phyloP scores from a whole-genome alignment of 1,284 basidiomycete genomes.

The Cerioporus squamosus region DNA sequence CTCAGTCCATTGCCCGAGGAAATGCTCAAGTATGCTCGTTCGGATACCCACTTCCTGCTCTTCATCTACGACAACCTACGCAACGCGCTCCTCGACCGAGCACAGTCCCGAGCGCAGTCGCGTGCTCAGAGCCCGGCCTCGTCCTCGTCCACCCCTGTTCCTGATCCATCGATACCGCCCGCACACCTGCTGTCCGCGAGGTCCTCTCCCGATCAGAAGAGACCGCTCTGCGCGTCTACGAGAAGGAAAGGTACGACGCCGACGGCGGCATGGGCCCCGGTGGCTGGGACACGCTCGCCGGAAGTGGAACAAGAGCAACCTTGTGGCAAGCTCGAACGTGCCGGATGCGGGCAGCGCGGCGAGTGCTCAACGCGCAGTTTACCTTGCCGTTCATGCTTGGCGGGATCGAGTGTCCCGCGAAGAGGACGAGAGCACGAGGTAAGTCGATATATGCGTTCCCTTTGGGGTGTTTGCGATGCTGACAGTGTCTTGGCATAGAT shows the following conservation, averaged over 20 bases:
- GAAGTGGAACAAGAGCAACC: slow-evolving; percentile 74
- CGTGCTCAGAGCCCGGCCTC: slow-evolving; percentile 35
- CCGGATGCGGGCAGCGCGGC: slow-evolving; percentile 16
- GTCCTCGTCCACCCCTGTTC: slow-evolving; percentile 32
- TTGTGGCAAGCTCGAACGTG: slow-evolving; percentile 40
- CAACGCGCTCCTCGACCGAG: slow-evolving; percentile 78
- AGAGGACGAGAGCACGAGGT: slow-evolving; percentile 89
- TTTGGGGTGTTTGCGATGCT: not conserved
- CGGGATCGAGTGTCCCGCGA: slow-evolving; percentile 81
- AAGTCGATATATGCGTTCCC: slow-evolving; percentile 33
- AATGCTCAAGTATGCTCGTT: slow-evolving; percentile 92
- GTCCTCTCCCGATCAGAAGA: slow-evolving; percentile 73
- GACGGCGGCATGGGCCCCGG: slow-evolving; percentile 68
- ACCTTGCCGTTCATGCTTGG: slow-evolving; percentile 83
- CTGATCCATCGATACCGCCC: slow-evolving; percentile 25
- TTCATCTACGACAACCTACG: slow-evolving; percentile 95
- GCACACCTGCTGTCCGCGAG: slow-evolving; percentile 49
- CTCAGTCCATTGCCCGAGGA: slow-evolving; percentile 81
- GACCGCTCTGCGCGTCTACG: slow-evolving; percentile 74
- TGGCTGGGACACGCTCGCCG: slow-evolving; percentile 80
- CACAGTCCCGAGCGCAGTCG: slow-evolving; percentile 43
- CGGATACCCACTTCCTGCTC: slow-evolving; percentile 94
- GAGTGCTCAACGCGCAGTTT: slow-evolving; percentile 58
- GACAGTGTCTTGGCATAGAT: slow-evolving; percentile 44
- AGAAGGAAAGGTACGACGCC: slow-evolving; percentile 71